phyloP scores from a whole-genome alignment of 306 rosid genomes.

The Luffa acutangula region DNA sequence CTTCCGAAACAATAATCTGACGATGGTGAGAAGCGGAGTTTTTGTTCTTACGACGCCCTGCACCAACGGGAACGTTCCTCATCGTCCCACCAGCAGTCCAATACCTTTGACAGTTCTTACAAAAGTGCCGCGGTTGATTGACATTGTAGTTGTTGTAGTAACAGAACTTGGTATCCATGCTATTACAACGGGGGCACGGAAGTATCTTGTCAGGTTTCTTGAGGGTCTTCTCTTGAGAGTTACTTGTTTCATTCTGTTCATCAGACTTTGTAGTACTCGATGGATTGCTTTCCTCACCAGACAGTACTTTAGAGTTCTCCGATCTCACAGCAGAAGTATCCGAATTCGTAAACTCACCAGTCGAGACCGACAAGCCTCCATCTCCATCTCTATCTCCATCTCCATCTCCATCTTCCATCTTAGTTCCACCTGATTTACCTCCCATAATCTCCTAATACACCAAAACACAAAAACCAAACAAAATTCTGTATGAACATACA shows the following conservation, averaged over 20 bases:
- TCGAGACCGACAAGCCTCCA: slow-evolving; percentile 10
- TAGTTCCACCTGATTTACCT: slow-evolving; percentile 12
- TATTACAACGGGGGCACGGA: slow-evolving; percentile 45
- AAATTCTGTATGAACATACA: not conserved
- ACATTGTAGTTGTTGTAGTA: slow-evolving; percentile 47
- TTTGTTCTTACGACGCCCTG: slow-evolving; percentile 50
- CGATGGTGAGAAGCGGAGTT: slow-evolving; percentile 32
- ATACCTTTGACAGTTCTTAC: slow-evolving; percentile 48
- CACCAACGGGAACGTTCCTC: slow-evolving; percentile 51
- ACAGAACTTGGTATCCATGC: slow-evolving; percentile 53
- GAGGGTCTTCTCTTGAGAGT: slow-evolving; percentile 34
- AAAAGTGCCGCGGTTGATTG: slow-evolving; percentile 42
- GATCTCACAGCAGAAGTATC: slow-evolving; percentile 12
- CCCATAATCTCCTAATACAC: slow-evolving; percentile 14
- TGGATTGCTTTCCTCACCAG: slow-evolving; percentile 23
- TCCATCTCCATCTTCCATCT: slow-evolving; percentile 10
- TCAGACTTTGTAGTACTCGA: slow-evolving; percentile 19
- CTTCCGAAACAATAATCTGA: slow-evolving; percentile 32
- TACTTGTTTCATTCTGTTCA: slow-evolving; percentile 29
- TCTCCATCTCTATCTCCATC: slow-evolving; percentile 18
- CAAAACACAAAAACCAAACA: not conserved
- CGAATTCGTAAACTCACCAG: slow-evolving; percentile 14
- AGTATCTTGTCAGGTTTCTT: slow-evolving; percentile 45
- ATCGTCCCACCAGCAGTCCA: slow-evolving; percentile 53
- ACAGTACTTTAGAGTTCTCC: slow-evolving; percentile 17